These are phyloP conservation scores for Talaromyces sp. DNA, from an alignment of 2,329 filamentous ascomycete genomes.

Conservation along the genomic window DNA sequence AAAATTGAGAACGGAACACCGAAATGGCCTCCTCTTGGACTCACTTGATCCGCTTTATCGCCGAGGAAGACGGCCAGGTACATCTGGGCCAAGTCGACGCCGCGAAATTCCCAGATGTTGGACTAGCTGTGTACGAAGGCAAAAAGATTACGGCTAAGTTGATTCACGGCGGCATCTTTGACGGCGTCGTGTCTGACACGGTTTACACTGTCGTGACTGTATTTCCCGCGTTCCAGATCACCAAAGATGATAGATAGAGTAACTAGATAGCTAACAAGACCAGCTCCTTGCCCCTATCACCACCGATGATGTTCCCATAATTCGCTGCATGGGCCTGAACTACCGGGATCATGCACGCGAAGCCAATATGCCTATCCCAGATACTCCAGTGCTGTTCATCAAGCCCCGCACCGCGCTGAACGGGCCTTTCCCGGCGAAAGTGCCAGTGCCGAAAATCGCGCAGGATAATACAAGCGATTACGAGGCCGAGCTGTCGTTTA, in stretches of 20 bases:
- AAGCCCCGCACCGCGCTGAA: constrained; percentile 34
- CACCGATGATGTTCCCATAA: constrained; percentile 32
- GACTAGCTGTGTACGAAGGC: constrained; percentile 27
- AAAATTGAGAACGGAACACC: constrained; percentile 12
- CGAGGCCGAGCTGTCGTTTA: constrained; percentile 36
- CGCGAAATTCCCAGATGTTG: constrained; percentile 28
- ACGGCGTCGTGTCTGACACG: constrained; percentile 28
- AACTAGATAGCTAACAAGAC: constrained; percentile 4
- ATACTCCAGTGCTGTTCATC: neutral
- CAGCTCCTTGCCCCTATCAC: neutral
- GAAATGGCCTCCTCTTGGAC: no score
- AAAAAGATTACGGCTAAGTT: constrained; percentile 28
- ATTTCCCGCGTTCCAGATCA: no score
- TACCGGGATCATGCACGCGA: constrained; percentile 21
- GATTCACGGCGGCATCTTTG: constrained; percentile 31
- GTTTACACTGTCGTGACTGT: constrained; percentile 18
- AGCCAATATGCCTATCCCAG: constrained; percentile 2
- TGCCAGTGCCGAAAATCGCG: constrained; percentile 26
- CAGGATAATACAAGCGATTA: constrained; percentile 36
- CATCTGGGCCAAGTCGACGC: constrained; percentile 37
- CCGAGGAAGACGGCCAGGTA: constrained; percentile 35
- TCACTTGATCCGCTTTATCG: constrained; percentile 39
- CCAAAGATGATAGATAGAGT: no score
- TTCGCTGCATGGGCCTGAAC: constrained; percentile 45
- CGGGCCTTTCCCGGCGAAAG: constrained; percentile 24